Base-by-base conservation (phyloP, 202 grass and related monocot genomes). In the Setaria viridis region DNA sequence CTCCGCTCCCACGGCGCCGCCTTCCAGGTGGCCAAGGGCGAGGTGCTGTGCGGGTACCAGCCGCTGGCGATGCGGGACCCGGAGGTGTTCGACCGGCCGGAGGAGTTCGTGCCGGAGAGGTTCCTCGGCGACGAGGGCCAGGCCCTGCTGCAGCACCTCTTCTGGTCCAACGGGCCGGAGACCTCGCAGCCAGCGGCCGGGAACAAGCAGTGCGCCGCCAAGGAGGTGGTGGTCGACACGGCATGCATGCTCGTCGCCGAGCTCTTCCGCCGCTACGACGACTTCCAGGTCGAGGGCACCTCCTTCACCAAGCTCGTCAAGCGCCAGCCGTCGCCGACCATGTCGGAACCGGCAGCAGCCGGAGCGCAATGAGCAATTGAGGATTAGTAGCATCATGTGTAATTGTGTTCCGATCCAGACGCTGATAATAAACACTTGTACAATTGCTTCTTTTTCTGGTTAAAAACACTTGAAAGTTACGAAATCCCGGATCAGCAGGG, bases 141-240 rank as follows among this genome's bases (percentile, higher is more conserved):
- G 47, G 58, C 37, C 66, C 75, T 94, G 84, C 93, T 98, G 29
- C 50, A 80, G 45, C 86, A 94, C 79, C 50, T 98, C 45, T 98
- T 89, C 79, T 98, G 95, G 93, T 98, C 95, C 29, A 98, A 98
- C 43, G 95, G 95, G 2, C 95, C 91, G 0, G 83, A 95, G 88
- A 94, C 95, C 0, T 48, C 49, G 25, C 79, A 84, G 42, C 91
- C 93, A 9, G 12, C 84, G 10, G 0, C 45, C 1, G 89, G 78
- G 20, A 98, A 98, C 86, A 98, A 98, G 86, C 95, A 98, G 77
- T 98, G 95, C 85, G 91, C 95, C 1, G 93, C 93, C 46, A 98
- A 98, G 88, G 95, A 98, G 41, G 86, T 81, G 49, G 95, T 95
- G 8, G 81, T 95, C 0, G 93, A 88, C 78, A 98, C 95, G 4